Percentiles rank a stretch among this genome's conserved stretches.
Evolutionary conservation across 129 eudicot genomes (phyloP).

Genomic region (Gnaphalium uliginosum): DNA sequence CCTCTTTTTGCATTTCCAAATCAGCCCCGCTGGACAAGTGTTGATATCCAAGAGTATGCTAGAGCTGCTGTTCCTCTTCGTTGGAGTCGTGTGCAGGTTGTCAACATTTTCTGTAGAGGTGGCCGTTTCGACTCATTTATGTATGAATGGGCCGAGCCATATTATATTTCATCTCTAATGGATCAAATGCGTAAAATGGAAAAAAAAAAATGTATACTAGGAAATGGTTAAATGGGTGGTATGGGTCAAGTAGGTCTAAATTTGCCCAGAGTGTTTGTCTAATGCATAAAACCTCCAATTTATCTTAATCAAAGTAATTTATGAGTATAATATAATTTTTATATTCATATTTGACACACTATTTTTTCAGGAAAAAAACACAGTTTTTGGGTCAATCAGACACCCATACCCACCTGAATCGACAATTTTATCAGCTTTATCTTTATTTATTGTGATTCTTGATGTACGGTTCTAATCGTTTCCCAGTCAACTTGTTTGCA

Average conservation of each 20-base stretch:
- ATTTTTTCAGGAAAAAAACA: too few relatives aligned
- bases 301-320: neutral
- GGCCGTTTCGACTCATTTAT: conserved; percentile 3
- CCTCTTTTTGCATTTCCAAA: conserved; percentile 87
- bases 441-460: neutral
- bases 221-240: neutral
- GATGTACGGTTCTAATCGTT: neutral
- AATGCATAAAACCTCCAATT: neutral
- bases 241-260: neutral
- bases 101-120: conserved; percentile 23
- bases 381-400: neutral
- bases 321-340: neutral
- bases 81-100: conserved; percentile 99
- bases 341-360: neutral
- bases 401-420: neutral
- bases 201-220: neutral
- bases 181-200: neutral
- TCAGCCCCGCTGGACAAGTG: conserved; percentile 92
- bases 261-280: neutral
- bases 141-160: neutral
- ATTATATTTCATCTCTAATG: neutral
- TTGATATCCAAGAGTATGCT: conserved; percentile 67
- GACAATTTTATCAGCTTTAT: neutral
- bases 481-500: conserved; percentile 19
- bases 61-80: conserved; percentile 80